Evolutionary conservation across 108 stramenopile species (phyloP), one percentile per base, ranked within the genome.

Genomic region (Conticribra weissflogii): DNA sequence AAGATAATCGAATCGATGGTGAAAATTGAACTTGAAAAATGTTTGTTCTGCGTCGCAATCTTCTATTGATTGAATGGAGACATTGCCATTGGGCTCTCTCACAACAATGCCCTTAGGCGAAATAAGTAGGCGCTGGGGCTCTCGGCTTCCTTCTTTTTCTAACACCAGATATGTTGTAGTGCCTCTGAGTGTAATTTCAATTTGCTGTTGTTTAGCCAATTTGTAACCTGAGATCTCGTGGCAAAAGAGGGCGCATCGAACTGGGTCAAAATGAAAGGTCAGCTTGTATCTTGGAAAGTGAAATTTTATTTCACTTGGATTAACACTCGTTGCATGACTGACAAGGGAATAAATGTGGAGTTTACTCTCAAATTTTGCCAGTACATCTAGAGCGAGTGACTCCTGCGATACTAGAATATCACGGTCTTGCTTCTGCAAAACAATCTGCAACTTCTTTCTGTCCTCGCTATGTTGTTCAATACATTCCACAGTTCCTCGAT

Each of bases 271-370:
- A 72, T 55, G 34, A 33, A 79, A 76, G 5, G 68, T 70, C 63
- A 79, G 52, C 32, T 64, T 48, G 36, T 57, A 83, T 30, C 82
- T 56, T 23, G 82, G 82, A 9, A 80, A 48, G 44, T 62, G 51
- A 50, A 79, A 63, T 41, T 57, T 74, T 2, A 67, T 9, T 21
- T 41, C 15, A 25, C 54, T 66, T 19, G 25, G 54, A 1, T 55
- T 55, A 23, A 29, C 52, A 29, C 3, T 9, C 23, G 22, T 25
- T 18, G 16, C 3, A 1, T 22, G 2, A 23, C 49, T 58, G 53
- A 44, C 29, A 12, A 66, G 32, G 27, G 72, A 25, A 58, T 74
- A 63, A 24, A 74, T 46, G 50, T 44, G 65, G 14, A 65, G 14
- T 25, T 66, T 58, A 0, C 14, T 7, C 31, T 74, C 72, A 28